Conservation (phyloP, 2,329 filamentous ascomycete genomes). For the Madurella mycetomatis region DNA sequence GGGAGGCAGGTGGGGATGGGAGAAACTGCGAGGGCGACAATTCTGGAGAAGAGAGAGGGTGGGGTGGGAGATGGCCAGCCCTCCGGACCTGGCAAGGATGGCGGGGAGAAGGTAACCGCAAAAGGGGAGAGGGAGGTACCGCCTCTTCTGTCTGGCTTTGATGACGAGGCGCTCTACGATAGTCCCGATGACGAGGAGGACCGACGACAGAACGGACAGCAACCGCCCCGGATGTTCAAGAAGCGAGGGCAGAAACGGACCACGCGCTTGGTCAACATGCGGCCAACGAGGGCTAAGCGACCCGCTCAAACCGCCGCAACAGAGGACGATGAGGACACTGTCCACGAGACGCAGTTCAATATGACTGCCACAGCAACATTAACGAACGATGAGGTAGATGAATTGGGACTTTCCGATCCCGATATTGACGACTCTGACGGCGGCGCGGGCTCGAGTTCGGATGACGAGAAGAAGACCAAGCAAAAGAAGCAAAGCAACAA, state of each 20-base stretch:
- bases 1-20: not conserved
- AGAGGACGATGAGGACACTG: constrained; percentile 30
- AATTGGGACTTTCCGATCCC: constrained; percentile 26
- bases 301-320: constrained; percentile 33
- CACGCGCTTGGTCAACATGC: constrained; percentile 64
- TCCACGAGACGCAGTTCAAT: constrained; percentile 37
- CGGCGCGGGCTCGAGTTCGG: no score
- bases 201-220: constrained; percentile 31
- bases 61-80: no score
- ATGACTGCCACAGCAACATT: constrained; percentile 19
- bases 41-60: no score
- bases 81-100: no score
- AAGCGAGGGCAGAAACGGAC: constrained; percentile 82
- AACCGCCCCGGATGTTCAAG: constrained; percentile 63
- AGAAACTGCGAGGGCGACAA: not conserved
- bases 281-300: constrained; percentile 47
- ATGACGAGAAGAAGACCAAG: constrained; percentile 29
- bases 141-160: constrained; percentile 56
- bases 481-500: constrained; percentile 13
- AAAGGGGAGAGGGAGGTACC: constrained; percentile 15
- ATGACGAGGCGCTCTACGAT: constrained; percentile 58
- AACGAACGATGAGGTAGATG: constrained; percentile 18
- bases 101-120: no score
- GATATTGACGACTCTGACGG: constrained; percentile 28
- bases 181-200: constrained; percentile 46